Evolutionary conservation across 371 early-diverging fungal species (phyloP), one percentile per base, ranked within the genome.

Genomic region (Phascolomyces articulosus): DNA sequence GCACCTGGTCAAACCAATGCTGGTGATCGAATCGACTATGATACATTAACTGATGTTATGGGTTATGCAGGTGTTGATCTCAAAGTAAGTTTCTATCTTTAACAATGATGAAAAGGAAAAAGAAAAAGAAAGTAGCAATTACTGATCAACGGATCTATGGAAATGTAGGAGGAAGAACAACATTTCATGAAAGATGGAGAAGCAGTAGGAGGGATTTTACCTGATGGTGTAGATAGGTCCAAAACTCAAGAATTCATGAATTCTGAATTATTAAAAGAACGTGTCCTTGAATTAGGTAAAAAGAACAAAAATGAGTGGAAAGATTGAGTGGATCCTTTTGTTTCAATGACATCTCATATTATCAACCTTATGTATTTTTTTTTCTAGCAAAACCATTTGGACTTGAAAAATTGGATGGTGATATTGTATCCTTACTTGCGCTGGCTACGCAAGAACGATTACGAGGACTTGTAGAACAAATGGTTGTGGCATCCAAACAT

Each of bases 21-120:
- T 16, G 75, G 66, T 28, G 78, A 85, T 47, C 78, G 74, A 55
- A 81, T 83, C 67, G 87, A 88, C 61, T 84, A 78, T 62, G 87
- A 88, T 44, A 79, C 83, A 34, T 65, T 95, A 27, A 90, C 91
- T 51, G 95, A 94, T 74, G 95, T 93, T 6, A 93, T 93, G 80
- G 90, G 90, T 4, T 93, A 92, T 75, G 90, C 89, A 1, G 96
- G 95, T n/a, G 89, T 95, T 18, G 94, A 95, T 74, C 76, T 95
- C 29, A 24, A 47, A 40, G 44, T 44, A 44, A 18, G 41, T n/a
- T 41, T 34, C 11, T 34, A 9, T 6, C 11, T 34, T 34, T 34
- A 9, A 11, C 0, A 0, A 9, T 1, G 6, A 9, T 11, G 11
- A 34, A 11, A 34, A 44, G 44, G 44, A 44, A 44, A 44, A 44